Percentiles rank a stretch among this genome's conserved stretches.
These are phyloP conservation scores for Chaetothyriales sp. DNA, from an alignment of 2,329 filamentous ascomycete species.

Conservation along the genomic window DNA sequence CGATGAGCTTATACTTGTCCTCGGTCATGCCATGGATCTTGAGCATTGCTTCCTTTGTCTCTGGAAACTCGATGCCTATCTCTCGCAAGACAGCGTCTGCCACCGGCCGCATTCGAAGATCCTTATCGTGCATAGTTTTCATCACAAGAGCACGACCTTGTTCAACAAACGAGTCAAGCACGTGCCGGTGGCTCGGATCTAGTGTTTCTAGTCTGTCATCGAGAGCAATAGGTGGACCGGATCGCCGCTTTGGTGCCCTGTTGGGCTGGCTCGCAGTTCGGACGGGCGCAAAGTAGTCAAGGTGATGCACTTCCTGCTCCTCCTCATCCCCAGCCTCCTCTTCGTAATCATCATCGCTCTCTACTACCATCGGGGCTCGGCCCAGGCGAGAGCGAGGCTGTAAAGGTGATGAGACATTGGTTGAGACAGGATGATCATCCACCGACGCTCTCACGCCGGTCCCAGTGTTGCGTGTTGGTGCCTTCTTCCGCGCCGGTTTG, in stretches of 20 bases:
- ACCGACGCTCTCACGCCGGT: slow-evolving; percentile 21
- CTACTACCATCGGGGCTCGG: slow-evolving; percentile 16
- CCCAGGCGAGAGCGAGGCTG: slow-evolving; percentile 30
- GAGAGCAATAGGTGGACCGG: slow-evolving; percentile 33
- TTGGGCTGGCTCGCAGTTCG: slow-evolving; percentile 20
- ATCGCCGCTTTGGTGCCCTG: slow-evolving; percentile 12
- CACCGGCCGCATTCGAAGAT: slow-evolving; percentile 32
- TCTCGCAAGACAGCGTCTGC: slow-evolving; percentile 32
- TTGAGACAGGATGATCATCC: slow-evolving; percentile 42
- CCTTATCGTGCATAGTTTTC: slow-evolving; percentile 29
- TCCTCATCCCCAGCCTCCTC: slow-evolving; percentile 17
- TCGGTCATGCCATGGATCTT: slow-evolving; percentile 28
- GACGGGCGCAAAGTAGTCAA: slow-evolving; percentile 29
- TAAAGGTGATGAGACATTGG: slow-evolving; percentile 51
- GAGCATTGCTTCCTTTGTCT: slow-evolving; percentile 26
- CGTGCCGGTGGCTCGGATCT: slow-evolving; percentile 28
- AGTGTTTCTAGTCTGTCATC: slow-evolving; percentile 29
- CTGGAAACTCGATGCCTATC: slow-evolving; percentile 34
- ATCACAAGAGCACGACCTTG: slow-evolving; percentile 29
- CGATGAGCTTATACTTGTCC: slow-evolving; percentile 31
- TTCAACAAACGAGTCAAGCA: slow-evolving; percentile 34
- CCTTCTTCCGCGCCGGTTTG: slow-evolving; percentile 20
- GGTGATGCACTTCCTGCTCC: slow-evolving; percentile 24
- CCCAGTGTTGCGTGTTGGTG: slow-evolving; percentile 3
- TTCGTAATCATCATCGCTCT: slow-evolving; percentile 4